Evolutionary conservation across 176 grass and related monocot species (phyloP).

Genomic region (Carex littledalei): DNA sequence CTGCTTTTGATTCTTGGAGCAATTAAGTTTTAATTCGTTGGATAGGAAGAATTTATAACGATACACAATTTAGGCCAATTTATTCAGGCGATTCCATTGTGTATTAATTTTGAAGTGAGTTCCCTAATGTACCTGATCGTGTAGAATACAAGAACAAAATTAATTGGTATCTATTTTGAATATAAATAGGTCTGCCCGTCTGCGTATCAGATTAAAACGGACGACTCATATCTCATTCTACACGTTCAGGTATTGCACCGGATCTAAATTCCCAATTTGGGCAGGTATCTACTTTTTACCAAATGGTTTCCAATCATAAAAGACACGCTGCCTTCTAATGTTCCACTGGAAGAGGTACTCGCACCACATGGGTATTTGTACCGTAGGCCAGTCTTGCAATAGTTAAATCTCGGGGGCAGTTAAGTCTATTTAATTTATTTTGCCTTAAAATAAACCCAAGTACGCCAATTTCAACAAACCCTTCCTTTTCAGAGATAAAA

Average conservation of each 20-base stretch:
- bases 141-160: no score
- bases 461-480: neutral
- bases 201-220: no score
- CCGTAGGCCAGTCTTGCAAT: constrained; percentile 1
- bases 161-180: no score
- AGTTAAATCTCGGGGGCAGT: neutral
- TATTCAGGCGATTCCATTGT: neutral
- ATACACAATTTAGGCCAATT: neutral
- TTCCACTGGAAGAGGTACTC: constrained; percentile 1
- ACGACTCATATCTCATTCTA: no score
- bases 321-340: constrained; percentile 3
- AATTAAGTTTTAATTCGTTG: neutral
- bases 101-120: neutral
- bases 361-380: constrained; percentile 20
- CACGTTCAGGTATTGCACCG: no score
- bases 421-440: neutral
- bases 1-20: neutral
- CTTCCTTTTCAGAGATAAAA: neutral
- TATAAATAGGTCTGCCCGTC: no score
- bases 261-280: neutral
- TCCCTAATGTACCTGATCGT: no score
- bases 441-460: neutral
- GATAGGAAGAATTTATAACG: neutral
- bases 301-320: constrained; percentile 15
- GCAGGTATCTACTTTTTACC: constrained; percentile 6